Evolutionary conservation across 768 basidiomycete species (phyloP).

Genomic region (Gautieria morchelliformis): DNA sequence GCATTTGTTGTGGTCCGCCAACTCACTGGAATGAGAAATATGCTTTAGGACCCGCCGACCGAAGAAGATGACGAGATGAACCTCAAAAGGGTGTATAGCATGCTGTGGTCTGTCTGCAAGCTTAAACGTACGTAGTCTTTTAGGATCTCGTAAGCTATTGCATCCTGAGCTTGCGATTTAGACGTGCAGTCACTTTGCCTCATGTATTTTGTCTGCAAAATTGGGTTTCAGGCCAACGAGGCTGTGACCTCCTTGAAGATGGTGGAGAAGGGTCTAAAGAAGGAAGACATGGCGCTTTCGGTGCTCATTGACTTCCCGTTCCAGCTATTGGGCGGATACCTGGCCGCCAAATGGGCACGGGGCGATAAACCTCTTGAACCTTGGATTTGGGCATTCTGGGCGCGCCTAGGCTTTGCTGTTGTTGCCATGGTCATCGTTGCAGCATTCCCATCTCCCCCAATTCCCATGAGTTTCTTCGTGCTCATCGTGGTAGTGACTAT

Average conservation of each 20-base stretch:
- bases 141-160: too few species aligned
- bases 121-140: slow-evolving; percentile 60
- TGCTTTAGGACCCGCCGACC: slow-evolving; percentile 61
- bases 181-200: slow-evolving; percentile 84
- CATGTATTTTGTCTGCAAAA: slow-evolving; percentile 84
- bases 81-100: slow-evolving; percentile 81
- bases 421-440: slow-evolving; percentile 70
- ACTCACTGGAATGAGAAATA: background rate
- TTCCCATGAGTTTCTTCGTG: slow-evolving; percentile 67
- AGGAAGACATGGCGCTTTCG: slow-evolving; percentile 92
- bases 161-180: slow-evolving; percentile 22
- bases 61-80: slow-evolving; percentile 79
- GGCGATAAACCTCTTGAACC: slow-evolving; percentile 72
- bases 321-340: slow-evolving; percentile 90
- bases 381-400: slow-evolving; percentile 91
- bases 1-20: slow-evolving; percentile 12
- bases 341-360: slow-evolving; percentile 85
- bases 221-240: slow-evolving; percentile 93
- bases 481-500: slow-evolving; percentile 78
- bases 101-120: slow-evolving; percentile 90
- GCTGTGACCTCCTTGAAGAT: slow-evolving; percentile 86
- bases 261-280: slow-evolving; percentile 91
- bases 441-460: slow-evolving; percentile 73
- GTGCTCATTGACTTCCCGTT: slow-evolving; percentile 97
- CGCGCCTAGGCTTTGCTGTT: slow-evolving; percentile 64